Evolutionary conservation across 345 rosid genomes (phyloP).

Genomic region (Lepidium didymum): DNA sequence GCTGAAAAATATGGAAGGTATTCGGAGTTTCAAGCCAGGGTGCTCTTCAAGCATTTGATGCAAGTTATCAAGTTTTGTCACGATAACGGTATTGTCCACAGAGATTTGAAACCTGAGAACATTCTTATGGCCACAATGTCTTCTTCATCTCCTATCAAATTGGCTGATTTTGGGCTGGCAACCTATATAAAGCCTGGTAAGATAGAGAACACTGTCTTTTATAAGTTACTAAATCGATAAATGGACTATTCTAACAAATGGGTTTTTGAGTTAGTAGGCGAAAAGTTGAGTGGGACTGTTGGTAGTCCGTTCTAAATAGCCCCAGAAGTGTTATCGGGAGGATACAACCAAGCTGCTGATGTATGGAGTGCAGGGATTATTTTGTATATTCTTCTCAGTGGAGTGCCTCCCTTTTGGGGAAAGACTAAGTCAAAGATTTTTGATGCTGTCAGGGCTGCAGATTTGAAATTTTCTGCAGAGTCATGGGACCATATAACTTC

Average conservation of each 20-base stretch:
- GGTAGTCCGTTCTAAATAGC: conserved; percentile 79
- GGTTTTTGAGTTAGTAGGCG: conserved; percentile 36
- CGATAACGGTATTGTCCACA: conserved; percentile 60
- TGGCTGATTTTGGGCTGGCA: conserved; percentile 77
- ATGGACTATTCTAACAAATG: background rate
- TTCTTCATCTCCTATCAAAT: conserved; percentile 53
- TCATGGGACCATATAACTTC: conserved; percentile 61
- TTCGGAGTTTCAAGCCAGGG: conserved; percentile 47
- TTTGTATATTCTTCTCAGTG: conserved; percentile 58
- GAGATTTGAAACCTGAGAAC: conserved; percentile 69
- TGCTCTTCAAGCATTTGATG: conserved; percentile 55
- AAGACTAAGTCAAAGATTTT: conserved; percentile 77
- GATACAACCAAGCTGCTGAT: conserved; percentile 70
- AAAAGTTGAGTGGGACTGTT: conserved; percentile 51
- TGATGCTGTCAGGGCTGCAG: conserved; percentile 76
- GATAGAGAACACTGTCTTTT: background rate
- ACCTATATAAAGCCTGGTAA: conserved; percentile 55
- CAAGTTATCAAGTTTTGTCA: conserved; percentile 66
- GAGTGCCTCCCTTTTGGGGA: conserved; percentile 75
- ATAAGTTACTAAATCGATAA: background rate
- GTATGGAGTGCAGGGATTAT: conserved; percentile 83
- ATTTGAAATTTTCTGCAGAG: conserved; percentile 57
- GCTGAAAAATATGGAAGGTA: conserved; percentile 55
- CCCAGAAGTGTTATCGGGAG: conserved; percentile 63
- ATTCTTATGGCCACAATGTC: conserved; percentile 57